A percentile compares a stretch with the other conserved stretches of the same genome.
phyloP scores from a whole-genome alignment of 2,329 filamentous ascomycete genomes.

The Trematosphaeria pertusa region DNA sequence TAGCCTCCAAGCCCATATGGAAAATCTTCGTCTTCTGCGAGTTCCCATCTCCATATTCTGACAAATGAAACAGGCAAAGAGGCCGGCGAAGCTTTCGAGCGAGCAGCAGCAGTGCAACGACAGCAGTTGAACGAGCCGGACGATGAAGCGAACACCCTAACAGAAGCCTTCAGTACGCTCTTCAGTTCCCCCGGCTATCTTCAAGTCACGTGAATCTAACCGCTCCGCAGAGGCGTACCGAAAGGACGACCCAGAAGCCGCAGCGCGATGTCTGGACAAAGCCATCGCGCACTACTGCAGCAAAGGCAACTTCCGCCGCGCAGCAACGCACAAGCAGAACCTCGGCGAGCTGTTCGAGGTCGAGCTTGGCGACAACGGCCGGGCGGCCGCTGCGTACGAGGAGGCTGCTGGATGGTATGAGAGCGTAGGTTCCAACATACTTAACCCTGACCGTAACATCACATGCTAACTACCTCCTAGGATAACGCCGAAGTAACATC shows the following conservation, averaged over 20 bases:
- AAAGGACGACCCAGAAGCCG: conserved; percentile 82
- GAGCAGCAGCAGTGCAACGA: conserved; percentile 78
- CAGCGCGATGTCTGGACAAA: conserved; percentile 77
- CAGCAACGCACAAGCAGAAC: conserved; percentile 89
- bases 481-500: conserved; percentile 46
- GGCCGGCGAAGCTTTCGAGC: conserved; percentile 86
- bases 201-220: conserved; percentile 23
- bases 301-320: conserved; percentile 89
- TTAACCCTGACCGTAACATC: neutral
- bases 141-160: conserved; percentile 86
- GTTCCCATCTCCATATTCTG: too few species aligned
- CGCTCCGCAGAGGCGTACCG: conserved; percentile 72
- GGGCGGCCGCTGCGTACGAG: conserved; percentile 83
- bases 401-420: conserved; percentile 89
- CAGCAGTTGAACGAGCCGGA: conserved; percentile 87
- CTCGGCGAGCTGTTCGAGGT: conserved; percentile 85
- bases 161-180: conserved; percentile 80
- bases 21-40: too few species aligned
- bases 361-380: conserved; percentile 78
- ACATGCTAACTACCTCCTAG: conserved; percentile 30
- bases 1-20: neutral
- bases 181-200: neutral
- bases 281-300: conserved; percentile 86
- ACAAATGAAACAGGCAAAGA: conserved; percentile 68
- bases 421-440: conserved; percentile 35